These are phyloP conservation scores for Papiliotrema laurentii DNA, from an alignment of 1,284 basidiomycete genomes.

Conservation along the genomic window DNA sequence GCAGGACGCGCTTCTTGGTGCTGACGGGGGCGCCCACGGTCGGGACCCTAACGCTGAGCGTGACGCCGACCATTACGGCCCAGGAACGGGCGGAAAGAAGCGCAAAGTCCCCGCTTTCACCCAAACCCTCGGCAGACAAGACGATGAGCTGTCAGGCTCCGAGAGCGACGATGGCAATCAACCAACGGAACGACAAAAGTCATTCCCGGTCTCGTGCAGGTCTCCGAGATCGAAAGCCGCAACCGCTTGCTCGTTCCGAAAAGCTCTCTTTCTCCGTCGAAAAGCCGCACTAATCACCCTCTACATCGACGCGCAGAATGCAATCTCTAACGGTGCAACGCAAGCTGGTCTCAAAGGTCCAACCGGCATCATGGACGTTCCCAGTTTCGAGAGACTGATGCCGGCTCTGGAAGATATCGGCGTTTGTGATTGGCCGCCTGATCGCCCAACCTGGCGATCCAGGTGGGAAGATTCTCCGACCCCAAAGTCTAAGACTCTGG, in stretches of 20 bases:
- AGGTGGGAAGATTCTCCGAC: constrained; percentile 7
- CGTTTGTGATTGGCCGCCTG: constrained; percentile 31
- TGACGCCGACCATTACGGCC: constrained; percentile 21
- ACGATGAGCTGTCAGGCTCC: not conserved
- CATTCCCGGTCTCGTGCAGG: constrained; percentile 3
- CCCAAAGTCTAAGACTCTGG: constrained; percentile 9
- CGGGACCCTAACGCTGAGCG: constrained; percentile 14
- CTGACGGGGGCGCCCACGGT: too few relatives aligned
- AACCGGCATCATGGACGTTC: constrained; percentile 17
- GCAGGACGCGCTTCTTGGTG: too few relatives aligned
- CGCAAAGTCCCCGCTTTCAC: constrained; percentile 30
- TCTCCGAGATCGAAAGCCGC: constrained; percentile 12
- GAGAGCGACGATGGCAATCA: not conserved
- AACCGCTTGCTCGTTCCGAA: constrained; percentile 13
- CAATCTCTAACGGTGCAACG: not conserved
- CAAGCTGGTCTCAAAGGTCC: not conserved
- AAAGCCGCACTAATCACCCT: constrained; percentile 37
- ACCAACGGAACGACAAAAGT: not conserved
- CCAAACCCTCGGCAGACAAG: constrained; percentile 6
- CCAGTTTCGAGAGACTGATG: constrained; percentile 28
- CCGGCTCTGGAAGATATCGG: constrained; percentile 33
- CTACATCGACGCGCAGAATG: constrained; percentile 36
- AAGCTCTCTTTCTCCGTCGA: constrained; percentile 30
- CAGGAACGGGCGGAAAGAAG: constrained; percentile 34
- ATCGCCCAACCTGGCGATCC: constrained; percentile 33